Percentiles rank a stretch among this genome's conserved stretches.
These are phyloP conservation scores for Debaryomyces hansenii DNA, from an alignment of 805 yeast genomes.

Conservation along the genomic window DNA sequence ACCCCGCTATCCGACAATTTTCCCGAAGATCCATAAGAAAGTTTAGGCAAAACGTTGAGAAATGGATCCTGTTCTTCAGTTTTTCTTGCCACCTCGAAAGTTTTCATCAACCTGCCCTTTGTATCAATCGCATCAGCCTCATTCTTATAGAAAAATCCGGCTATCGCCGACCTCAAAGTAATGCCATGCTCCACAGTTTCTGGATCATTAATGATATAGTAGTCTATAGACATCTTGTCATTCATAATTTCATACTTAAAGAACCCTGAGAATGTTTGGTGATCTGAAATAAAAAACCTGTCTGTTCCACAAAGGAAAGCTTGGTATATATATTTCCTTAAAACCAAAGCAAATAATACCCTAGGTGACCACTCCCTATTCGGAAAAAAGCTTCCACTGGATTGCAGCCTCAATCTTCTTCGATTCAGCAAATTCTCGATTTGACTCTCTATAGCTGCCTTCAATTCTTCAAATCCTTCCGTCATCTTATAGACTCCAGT, in stretches of 20 bases:
- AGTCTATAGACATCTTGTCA: slow-evolving; percentile 4
- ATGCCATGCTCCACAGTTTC: slow-evolving; percentile 4
- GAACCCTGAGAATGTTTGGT: slow-evolving; percentile 5
- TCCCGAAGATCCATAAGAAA: neutral
- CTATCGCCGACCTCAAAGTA: slow-evolving; percentile 5
- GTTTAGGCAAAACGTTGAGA: neutral
- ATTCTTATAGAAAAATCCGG: slow-evolving; percentile 4
- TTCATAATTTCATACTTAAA: slow-evolving; percentile 2
- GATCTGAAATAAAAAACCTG: slow-evolving; percentile 3
- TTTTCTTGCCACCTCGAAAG: neutral
- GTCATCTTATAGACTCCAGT: neutral
- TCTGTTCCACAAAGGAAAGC: slow-evolving; percentile 4
- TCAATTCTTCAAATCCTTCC: slow-evolving; percentile 1
- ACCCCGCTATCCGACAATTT: neutral
- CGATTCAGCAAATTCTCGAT: neutral
- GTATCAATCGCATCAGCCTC: neutral
- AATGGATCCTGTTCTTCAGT: neutral
- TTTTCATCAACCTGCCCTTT: neutral
- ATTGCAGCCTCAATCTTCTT: neutral
- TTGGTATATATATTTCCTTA: slow-evolving; percentile 1
- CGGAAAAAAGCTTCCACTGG: neutral
- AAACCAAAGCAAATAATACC: slow-evolving; percentile 2
- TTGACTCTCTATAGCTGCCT: neutral
- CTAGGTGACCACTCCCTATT: neutral
- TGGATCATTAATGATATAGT: slow-evolving; percentile 5